Conservation (phyloP, 441 rosid genomes). For the Geranium incanum region DNA sequence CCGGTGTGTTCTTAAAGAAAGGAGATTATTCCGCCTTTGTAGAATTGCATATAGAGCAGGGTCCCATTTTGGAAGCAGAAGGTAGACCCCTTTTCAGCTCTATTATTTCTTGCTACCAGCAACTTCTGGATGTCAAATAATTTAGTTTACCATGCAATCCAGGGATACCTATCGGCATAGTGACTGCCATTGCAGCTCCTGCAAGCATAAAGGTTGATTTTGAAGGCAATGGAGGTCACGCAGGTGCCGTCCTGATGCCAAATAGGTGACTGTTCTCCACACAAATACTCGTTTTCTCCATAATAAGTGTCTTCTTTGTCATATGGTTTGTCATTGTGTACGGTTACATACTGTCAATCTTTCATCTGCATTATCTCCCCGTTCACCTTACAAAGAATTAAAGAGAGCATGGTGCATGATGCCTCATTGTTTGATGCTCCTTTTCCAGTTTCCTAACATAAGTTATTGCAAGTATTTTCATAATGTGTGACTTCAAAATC, state of each 20-base stretch:
- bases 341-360: background rate
- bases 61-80: constrained; percentile 78
- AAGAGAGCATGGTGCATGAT: background rate
- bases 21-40: constrained; percentile 71
- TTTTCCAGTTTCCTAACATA: background rate
- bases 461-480: background rate
- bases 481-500: no score
- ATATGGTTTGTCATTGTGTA: background rate
- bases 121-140: constrained; percentile 7
- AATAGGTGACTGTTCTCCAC: constrained; percentile 40
- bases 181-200: constrained; percentile 94
- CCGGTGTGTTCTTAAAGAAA: constrained; percentile 52
- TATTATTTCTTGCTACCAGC: background rate
- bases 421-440: background rate
- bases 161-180: constrained; percentile 76
- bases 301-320: background rate
- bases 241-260: constrained; percentile 92
- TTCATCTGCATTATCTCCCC: background rate
- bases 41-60: constrained; percentile 94
- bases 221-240: constrained; percentile 93
- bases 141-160: constrained; percentile 19
- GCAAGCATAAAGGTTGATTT: constrained; percentile 86
- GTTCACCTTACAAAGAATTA: background rate
- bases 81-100: constrained; percentile 31
- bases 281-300: constrained; percentile 11